A percentile compares a stretch with the other conserved stretches of the same genome.
Conservation (phyloP, 2,329 filamentous ascomycete genomes). For the Talaromyces sp. region DNA sequence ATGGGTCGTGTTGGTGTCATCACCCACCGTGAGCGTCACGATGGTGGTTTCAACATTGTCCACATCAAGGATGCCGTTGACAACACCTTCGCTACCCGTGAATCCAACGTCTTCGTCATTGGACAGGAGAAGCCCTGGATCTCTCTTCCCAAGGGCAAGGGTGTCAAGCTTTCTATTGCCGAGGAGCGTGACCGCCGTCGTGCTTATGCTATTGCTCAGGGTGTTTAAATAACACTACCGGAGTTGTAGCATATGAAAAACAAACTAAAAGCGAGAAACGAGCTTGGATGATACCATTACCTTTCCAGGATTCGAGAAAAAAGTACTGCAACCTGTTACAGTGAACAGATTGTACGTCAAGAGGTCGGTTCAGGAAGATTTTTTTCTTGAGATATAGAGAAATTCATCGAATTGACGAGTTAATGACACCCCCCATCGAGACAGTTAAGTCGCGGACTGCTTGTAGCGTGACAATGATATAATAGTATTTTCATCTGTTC, state of each 20-base stretch:
- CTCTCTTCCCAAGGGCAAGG: slow-evolving; percentile 99
- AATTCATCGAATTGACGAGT: slow-evolving; percentile 14
- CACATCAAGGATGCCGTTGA: slow-evolving; percentile 99
- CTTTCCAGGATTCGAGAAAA: slow-evolving; percentile 4
- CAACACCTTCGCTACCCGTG: slow-evolving; percentile 99
- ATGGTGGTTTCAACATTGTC: slow-evolving; percentile 99
- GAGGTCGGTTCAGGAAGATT: slow-evolving; percentile 8
- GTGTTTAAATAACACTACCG: slow-evolving; percentile 37
- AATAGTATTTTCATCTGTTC: not conserved
- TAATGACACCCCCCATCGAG: slow-evolving; percentile 11
- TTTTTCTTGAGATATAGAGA: slow-evolving; percentile 11
- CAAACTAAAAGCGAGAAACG: not conserved
- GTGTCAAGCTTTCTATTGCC: slow-evolving; percentile 98
- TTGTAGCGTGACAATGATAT: slow-evolving; percentile 5
- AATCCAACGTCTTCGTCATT: slow-evolving; percentile 99
- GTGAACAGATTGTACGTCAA: slow-evolving; percentile 4
- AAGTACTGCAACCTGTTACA: not conserved
- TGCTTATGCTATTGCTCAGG: slow-evolving; percentile 55
- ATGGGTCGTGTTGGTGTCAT: slow-evolving; percentile 99
- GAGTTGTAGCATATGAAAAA: not conserved
- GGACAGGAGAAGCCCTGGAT: slow-evolving; percentile 99
- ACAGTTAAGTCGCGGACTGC: not conserved
- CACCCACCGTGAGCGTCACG: slow-evolving; percentile 99
- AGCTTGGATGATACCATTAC: slow-evolving; percentile 4
- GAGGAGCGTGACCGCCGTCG: slow-evolving; percentile 99